Evolutionary conservation across 1,139 yeast species (phyloP), one percentile per base, ranked within the genome.

Genomic region (Pneumocystis wakefieldiae): DNA sequence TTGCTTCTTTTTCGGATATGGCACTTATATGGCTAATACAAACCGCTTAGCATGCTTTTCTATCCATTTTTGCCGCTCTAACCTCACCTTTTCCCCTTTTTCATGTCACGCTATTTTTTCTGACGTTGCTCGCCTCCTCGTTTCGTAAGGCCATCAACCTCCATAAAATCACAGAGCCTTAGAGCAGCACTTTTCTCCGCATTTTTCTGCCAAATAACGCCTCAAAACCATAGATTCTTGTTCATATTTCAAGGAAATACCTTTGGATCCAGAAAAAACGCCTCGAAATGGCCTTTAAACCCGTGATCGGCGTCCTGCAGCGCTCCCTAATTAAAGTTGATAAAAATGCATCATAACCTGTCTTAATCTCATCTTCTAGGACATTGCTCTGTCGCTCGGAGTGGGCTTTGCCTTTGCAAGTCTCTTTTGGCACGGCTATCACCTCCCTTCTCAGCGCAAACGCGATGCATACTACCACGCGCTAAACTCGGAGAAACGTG

Each of bases 401-500:
- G 61, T 65, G 2, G 67, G 67, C 3, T 60, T 64, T 35, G 59
- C 60, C 36, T 63, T 64, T 19, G 66, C 64, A 12, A 64, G 61
- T 61, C 62, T 61, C 1, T 65, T 62, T 60, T 65, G 67, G 67
- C 62, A 48, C 36, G 66, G 65, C 19, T 65, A 63, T 59, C 67
- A 65, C 48, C 62, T 64, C 42, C 67, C 67, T 7, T 61, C 67
- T 29, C 60, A 62, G 14, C 66, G 63, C n/a, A 61, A 62, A 55
- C 62, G 67, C 24, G 66, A 65, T 24, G 64, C 63, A 19, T 65
- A 58, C 58, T 65, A 65, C n/a, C n/a, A n/a, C n/a, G n/a, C n/a
- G n/a, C n/a, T n/a, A n/a, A n/a, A n/a, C n/a, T n/a, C n/a, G 38
- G 63, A 61, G 17, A 65, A 65, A 57, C 64, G 64, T 15, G 64